These are phyloP conservation scores for Primulina tabacum DNA, from an alignment of 257 asterid genomes.

Conservation along the genomic window DNA sequence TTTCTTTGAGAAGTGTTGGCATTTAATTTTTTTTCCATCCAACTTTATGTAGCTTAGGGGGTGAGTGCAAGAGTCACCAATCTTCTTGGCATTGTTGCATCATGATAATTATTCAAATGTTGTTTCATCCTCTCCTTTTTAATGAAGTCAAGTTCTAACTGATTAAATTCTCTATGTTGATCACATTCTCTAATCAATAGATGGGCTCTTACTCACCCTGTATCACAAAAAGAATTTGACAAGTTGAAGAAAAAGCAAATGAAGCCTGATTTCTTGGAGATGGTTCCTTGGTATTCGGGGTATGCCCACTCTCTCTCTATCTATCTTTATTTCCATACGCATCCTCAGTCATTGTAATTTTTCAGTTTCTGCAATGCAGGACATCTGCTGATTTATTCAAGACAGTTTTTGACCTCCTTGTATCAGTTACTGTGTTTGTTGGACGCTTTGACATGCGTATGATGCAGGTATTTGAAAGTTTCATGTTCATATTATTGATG, in stretches of 20 bases:
- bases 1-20: too few relatives aligned
- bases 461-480: slow-evolving; percentile 76
- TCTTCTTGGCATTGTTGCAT: slow-evolving; percentile 15
- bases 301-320: slow-evolving; percentile 26
- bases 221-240: slow-evolving; percentile 75
- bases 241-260: slow-evolving; percentile 81
- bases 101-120: slow-evolving; percentile 4
- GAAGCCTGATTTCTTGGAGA: slow-evolving; percentile 95
- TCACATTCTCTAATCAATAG: slow-evolving; percentile 37
- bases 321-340: slow-evolving; percentile 19
- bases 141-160: background rate
- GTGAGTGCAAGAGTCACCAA: slow-evolving; percentile 7
- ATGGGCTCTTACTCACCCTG: slow-evolving; percentile 98
- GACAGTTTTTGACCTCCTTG: slow-evolving; percentile 96
- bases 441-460: slow-evolving; percentile 99
- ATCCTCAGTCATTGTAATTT: slow-evolving; percentile 23
- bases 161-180: slow-evolving; percentile 10
- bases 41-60: too few relatives aligned
- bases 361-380: slow-evolving; percentile 46
- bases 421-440: slow-evolving; percentile 93
- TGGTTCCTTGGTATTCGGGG: slow-evolving; percentile 99
- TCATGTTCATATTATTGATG: slow-evolving; percentile 11
- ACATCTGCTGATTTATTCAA: slow-evolving; percentile 96
- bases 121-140: background rate
- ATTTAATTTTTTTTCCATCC: too few relatives aligned